Conservation (phyloP, 305 asterid genomes). For the Caryopteris hybrid region DNA sequence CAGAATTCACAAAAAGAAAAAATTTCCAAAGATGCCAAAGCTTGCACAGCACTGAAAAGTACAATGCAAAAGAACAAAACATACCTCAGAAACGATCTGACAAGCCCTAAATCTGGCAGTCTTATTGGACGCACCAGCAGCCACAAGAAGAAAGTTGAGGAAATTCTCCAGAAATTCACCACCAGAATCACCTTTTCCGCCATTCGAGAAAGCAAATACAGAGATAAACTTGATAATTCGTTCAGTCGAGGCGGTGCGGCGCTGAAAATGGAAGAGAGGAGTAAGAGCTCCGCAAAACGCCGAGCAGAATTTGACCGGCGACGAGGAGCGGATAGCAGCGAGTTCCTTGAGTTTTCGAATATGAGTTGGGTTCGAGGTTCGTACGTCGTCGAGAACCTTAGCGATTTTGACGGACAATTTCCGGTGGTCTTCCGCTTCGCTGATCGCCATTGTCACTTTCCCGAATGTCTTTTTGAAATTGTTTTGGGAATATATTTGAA, state of each 20-base stretch:
- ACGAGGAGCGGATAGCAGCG: conserved; percentile 39
- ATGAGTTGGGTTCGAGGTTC: conserved; percentile 62
- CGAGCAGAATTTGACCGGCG: conserved; percentile 37
- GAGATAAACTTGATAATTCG: conserved; percentile 64
- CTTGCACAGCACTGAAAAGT: background rate
- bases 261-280: conserved; percentile 65
- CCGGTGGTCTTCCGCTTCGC: conserved; percentile 29
- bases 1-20: background rate
- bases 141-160: conserved; percentile 58
- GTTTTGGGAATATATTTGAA: conserved; percentile 7
- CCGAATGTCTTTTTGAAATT: conserved; percentile 21
- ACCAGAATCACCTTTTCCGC: conserved; percentile 21
- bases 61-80: background rate
- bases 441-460: conserved; percentile 33
- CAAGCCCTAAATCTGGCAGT: conserved; percentile 83
- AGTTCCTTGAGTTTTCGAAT: conserved; percentile 79
- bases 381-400: conserved; percentile 52
- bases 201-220: conserved; percentile 42
- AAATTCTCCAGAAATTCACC: conserved; percentile 63
- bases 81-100: conserved; percentile 91
- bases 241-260: conserved; percentile 58
- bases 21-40: background rate
- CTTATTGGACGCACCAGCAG: conserved; percentile 58
- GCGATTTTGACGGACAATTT: conserved; percentile 39
- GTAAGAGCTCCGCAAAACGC: conserved; percentile 54